Conservation (phyloP, 2,329 filamentous ascomycete genomes). For the Trichothecium roseum region DNA sequence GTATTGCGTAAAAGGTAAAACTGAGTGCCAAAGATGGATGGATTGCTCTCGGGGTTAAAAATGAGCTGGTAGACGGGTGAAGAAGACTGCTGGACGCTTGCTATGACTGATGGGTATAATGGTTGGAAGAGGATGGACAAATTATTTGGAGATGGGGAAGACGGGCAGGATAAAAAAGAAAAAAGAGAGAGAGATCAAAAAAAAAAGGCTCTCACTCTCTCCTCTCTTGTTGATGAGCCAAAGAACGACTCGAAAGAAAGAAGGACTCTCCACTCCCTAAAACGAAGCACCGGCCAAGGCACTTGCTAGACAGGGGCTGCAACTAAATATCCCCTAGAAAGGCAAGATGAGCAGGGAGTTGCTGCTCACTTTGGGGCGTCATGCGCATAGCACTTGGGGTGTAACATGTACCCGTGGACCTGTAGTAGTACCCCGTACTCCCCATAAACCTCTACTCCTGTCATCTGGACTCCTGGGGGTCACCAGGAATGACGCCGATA, state of each 20-base stretch:
- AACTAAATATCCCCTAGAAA: neutral
- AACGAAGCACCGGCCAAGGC: neutral
- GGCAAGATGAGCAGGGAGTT: neutral
- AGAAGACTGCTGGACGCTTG: constrained; percentile 1
- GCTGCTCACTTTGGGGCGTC: constrained; percentile 1
- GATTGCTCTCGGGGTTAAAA: neutral
- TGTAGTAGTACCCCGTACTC: no score
- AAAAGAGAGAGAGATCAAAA: no score
- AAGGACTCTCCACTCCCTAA: neutral
- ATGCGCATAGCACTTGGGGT: no score
- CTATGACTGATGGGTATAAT: neutral
- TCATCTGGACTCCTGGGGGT: no score
- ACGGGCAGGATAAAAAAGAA: no score
- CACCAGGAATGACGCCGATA: no score
- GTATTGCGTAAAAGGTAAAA: constrained; percentile 4
- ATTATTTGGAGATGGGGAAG: no score
- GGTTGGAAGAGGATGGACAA: no score
- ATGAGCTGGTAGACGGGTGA: neutral
- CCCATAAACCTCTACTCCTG: no score
- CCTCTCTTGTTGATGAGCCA: no score
- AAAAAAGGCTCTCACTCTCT: no score
- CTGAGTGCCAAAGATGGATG: neutral
- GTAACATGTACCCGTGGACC: no score
- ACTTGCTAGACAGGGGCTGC: constrained; percentile 1
- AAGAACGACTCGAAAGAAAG: neutral